Evolutionary conservation across 805 yeast species (phyloP).

Genomic region (Lachancea sp.): DNA sequence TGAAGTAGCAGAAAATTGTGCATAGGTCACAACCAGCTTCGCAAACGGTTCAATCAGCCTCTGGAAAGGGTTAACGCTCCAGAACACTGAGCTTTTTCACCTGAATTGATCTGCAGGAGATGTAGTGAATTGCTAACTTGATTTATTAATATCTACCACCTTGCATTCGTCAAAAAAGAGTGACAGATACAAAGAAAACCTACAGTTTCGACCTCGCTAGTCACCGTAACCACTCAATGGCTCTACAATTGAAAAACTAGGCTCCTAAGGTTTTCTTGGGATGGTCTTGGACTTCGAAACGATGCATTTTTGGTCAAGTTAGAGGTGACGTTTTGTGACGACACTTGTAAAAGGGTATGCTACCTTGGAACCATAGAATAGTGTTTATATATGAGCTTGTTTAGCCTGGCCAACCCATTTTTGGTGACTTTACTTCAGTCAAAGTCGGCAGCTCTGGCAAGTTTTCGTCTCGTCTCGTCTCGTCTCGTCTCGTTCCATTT

Average conservation of each 20-base stretch:
- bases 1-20: neutral
- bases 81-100: neutral
- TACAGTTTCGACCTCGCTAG: neutral
- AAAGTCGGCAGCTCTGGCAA: too few species aligned
- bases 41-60: neutral
- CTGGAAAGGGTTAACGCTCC: neutral
- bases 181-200: neutral
- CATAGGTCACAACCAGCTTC: neutral
- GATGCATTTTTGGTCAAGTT: neutral
- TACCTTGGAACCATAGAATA: neutral
- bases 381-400: too few species aligned
- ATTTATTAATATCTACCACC: neutral
- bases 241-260: neutral
- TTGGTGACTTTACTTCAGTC: too few species aligned
- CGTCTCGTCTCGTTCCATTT: too few species aligned
- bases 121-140: neutral
- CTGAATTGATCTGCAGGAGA: neutral
- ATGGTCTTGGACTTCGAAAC: neutral
- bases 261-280: neutral
- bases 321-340: neutral
- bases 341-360: neutral
- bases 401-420: too few species aligned
- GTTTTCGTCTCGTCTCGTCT: too few species aligned
- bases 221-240: neutral
- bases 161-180: conserved; percentile 2